Evolutionary conservation across 2,329 filamentous ascomycete genomes (phyloP).

Genomic region (Hymenoscyphus infarciens): DNA sequence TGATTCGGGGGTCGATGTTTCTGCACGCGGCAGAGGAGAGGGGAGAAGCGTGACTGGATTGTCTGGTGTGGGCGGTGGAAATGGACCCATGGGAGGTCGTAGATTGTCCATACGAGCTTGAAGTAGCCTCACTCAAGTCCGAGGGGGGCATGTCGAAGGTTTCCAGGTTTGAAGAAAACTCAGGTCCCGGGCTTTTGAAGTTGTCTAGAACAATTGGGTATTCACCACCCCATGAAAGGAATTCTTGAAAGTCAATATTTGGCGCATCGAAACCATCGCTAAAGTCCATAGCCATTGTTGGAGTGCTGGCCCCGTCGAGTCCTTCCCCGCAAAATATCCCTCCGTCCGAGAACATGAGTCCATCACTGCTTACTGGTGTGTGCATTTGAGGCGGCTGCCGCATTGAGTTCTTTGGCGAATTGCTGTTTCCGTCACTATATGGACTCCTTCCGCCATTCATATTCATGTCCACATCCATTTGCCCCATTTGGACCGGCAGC

Average conservation of each 20-base stretch:
- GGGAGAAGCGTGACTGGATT: slow-evolving; percentile 45
- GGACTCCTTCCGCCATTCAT: slow-evolving; percentile 6
- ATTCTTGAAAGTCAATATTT: slow-evolving; percentile 12
- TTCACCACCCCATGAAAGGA: slow-evolving; percentile 9
- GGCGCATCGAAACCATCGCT: slow-evolving; percentile 6
- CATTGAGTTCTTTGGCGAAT: neutral
- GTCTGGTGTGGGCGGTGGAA: slow-evolving; percentile 37
- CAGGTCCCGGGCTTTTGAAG: slow-evolving; percentile 1
- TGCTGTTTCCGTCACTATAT: neutral
- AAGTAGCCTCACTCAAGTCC: slow-evolving; percentile 39
- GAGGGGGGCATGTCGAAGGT: slow-evolving; percentile 6
- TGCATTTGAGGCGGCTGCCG: neutral
- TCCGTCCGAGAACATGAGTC: slow-evolving; percentile 4
- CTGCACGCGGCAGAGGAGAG: slow-evolving; percentile 36
- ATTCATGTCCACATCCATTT: slow-evolving; percentile 9
- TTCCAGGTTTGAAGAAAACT: neutral
- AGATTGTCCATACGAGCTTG: slow-evolving; percentile 42
- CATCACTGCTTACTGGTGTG: neutral
- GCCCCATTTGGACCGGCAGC: slow-evolving; percentile 7
- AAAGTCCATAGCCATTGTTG: slow-evolving; percentile 8
- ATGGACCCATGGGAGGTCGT: slow-evolving; percentile 41
- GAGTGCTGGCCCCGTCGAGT: neutral
- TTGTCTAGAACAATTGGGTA: slow-evolving; percentile 11
- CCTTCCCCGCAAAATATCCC: slow-evolving; percentile 2
- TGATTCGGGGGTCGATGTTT: slow-evolving; percentile 11